Base-by-base conservation (phyloP, 2,329 filamentous ascomycete species). In the Thielaviopsis ethacetica region DNA sequence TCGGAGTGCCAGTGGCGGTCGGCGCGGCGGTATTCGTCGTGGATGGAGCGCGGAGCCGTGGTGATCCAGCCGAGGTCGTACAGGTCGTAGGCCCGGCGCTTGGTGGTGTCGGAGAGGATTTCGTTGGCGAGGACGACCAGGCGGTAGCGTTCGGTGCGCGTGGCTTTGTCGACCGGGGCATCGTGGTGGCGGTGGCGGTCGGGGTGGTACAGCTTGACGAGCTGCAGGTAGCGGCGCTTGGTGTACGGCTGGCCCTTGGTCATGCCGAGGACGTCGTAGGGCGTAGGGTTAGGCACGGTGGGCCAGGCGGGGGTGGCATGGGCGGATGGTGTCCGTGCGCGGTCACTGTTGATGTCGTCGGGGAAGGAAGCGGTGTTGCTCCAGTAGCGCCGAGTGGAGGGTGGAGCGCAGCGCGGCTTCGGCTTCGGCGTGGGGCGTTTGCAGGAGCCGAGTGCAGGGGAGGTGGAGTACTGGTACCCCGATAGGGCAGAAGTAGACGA, bases 131-230 rank as follows among this genome's bases (percentile, higher is more conserved):
- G 82, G 41, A 97, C 83, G 59, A 97, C 78, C 41, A 98, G 80
- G 34, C 88, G 85, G 71, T 97, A 98, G 54, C 93, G 86, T 67
- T 96, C 88, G n/a, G 93, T 76, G 62, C 85, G 84, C 13, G 80
- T 65, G 59, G 53, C 63, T 19, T 24, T 24, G 41, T 59, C 53
- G 24, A 53, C 24, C 21, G n/a, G 10, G 19, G 58, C 19, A 21
- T 49, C 21, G 47, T 22, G 52, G 63, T 74, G 70, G 62, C 61
- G 63, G 62, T 72, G 75, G 61, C 80, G 81, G 70, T 98, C 93
- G 0, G 93, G 93, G 68, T 98, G 93, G 73, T 98, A 98, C 53
- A 94, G 76, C 74, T 97, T 98, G 60, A 95, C 93, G 57, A 98
- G 81, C 67, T 91, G 80, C 71, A 94, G 93, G 76, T 90, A 98